phyloP scores from a whole-genome alignment of 2,329 filamentous ascomycete genomes.

The Calonectria pseudoturangicola region DNA sequence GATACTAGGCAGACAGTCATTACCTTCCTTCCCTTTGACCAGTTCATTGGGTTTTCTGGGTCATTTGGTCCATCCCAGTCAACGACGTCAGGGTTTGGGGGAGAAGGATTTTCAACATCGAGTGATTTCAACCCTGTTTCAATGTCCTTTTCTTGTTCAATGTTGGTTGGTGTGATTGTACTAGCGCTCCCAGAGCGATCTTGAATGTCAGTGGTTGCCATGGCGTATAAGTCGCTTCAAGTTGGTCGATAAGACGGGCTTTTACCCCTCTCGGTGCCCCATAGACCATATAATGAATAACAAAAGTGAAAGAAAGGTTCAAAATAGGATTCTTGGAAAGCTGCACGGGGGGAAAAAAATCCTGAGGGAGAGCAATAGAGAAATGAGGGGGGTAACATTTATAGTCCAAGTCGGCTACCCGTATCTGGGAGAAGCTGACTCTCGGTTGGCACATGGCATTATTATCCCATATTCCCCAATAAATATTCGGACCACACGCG shows the following conservation, averaged over 20 bases:
- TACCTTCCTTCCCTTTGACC: constrained; percentile 64
- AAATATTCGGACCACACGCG: not conserved
- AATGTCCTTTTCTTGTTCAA: constrained; percentile 42
- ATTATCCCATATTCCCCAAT: not conserved
- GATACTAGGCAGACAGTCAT: constrained; percentile 61
- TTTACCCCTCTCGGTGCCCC: not conserved
- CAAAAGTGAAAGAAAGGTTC: not conserved
- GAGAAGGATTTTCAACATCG: constrained; percentile 44
- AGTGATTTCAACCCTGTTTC: constrained; percentile 50
- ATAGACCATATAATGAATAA: not conserved
- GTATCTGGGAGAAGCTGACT: not conserved
- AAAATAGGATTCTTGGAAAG: not conserved
- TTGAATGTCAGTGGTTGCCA: constrained; percentile 37
- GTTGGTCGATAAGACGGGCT: no score
- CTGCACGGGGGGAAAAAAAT: not conserved
- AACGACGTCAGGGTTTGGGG: constrained; percentile 62
- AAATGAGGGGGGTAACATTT: constrained; percentile 10
- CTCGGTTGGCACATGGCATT: not conserved
- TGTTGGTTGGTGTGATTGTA: constrained; percentile 29
- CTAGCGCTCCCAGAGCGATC: constrained; percentile 39
- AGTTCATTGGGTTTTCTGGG: constrained; percentile 77
- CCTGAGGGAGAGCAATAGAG: not conserved
- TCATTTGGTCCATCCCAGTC: constrained; percentile 77
- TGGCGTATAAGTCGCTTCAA: constrained; percentile 26
- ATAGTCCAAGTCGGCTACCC: not conserved